A percentile compares a stretch with the other conserved stretches of the same genome.
These are phyloP conservation scores for Nitzschia sp. DNA, from an alignment of 108 stramenopile species.

Conservation along the genomic window DNA sequence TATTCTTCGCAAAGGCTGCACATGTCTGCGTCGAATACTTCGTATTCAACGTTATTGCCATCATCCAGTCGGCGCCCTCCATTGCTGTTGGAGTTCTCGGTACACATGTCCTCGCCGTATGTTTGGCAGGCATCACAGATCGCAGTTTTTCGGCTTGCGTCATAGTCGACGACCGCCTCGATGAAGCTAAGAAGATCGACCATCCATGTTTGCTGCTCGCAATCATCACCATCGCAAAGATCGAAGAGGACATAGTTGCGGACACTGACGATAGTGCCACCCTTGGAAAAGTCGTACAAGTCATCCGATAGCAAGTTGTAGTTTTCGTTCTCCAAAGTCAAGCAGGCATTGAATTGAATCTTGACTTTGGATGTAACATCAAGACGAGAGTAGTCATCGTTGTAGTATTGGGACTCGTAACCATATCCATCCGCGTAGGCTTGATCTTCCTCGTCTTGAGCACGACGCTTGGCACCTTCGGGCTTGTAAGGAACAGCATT, in stretches of 20 bases:
- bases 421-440: not conserved
- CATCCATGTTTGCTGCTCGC: conserved; percentile 15
- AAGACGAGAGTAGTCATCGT: conserved; percentile 3
- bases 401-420: not conserved
- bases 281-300: conserved; percentile 1
- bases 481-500: conserved; percentile 13
- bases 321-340: conserved; percentile 18
- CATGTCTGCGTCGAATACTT: conserved; percentile 13
- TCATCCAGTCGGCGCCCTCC: conserved; percentile 14
- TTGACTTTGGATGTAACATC: conserved; percentile 2
- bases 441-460: not conserved
- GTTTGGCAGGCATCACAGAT: conserved; percentile 18
- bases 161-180: conserved; percentile 6
- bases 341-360: conserved; percentile 23
- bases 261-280: conserved; percentile 1
- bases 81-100: conserved; percentile 7
- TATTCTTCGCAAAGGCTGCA: conserved; percentile 6
- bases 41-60: conserved; percentile 22
- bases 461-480: not conserved
- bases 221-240: conserved; percentile 15
- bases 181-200: conserved; percentile 24
- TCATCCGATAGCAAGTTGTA: conserved; percentile 21
- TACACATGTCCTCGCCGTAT: conserved; percentile 8
- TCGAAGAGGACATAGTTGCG: conserved; percentile 25
- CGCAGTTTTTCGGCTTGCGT: not conserved